phyloP scores from a whole-genome alignment of 257 asterid species.

The Pogostemon cablin region DNA sequence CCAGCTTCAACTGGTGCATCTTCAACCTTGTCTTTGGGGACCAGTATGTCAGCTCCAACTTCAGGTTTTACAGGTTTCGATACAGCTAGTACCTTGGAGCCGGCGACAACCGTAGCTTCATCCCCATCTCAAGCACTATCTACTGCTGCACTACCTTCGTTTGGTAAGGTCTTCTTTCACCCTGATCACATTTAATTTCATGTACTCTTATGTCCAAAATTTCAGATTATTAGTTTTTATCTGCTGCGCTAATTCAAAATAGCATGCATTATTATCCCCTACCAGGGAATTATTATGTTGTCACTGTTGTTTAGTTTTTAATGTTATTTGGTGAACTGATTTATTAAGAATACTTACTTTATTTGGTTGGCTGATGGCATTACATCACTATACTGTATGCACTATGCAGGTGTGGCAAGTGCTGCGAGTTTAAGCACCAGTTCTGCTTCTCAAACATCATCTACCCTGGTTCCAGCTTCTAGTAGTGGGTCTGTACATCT shows the following conservation, averaged over 20 bases:
- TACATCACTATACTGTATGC: constrained; percentile 18
- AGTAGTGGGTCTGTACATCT: constrained; percentile 70
- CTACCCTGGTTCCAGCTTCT: constrained; percentile 57
- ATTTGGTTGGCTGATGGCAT: constrained; percentile 30
- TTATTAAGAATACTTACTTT: neutral
- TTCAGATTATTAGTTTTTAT: neutral
- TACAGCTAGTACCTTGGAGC: constrained; percentile 37
- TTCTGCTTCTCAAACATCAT: constrained; percentile 69
- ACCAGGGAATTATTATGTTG: constrained; percentile 2
- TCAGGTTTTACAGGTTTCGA: constrained; percentile 54
- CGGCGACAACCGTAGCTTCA: constrained; percentile 43
- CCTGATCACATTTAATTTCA: neutral
- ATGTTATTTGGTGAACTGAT: neutral
- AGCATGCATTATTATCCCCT: neutral
- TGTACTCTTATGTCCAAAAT: neutral
- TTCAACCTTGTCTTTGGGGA: constrained; percentile 33
- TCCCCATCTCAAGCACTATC: constrained; percentile 57
- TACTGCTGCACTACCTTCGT: constrained; percentile 46
- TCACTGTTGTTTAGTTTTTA: neutral
- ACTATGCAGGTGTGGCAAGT: constrained; percentile 48
- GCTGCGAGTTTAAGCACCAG: constrained; percentile 50
- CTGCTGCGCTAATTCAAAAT: neutral
- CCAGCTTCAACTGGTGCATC: constrained; percentile 42
- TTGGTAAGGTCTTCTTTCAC: constrained; percentile 47
- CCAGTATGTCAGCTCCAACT: constrained; percentile 48